Base-by-base conservation (phyloP, 108 stramenopile species). In the Stephanodiscus minutulus region DNA sequence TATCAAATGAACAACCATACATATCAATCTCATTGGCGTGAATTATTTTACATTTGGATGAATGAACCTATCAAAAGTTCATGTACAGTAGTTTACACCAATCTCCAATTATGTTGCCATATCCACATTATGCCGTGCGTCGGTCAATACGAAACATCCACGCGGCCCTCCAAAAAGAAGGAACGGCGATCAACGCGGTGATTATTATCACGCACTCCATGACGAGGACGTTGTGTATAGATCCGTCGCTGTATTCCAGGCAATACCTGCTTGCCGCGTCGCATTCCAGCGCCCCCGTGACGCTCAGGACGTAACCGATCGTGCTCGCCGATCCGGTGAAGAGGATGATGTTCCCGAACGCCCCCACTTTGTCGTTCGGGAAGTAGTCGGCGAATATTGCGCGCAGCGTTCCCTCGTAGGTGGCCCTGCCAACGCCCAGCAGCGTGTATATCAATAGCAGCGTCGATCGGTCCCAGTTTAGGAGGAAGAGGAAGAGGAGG, bases 311-410 rank as follows among this genome's bases (percentile, higher is more conserved):
- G 70, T 85, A 94, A 9, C 89, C 94, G 28, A 95, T 33, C 1
- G 88, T 80, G 67, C 84, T 83, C 13, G 85, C 79, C n/a, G 87
- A 29, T 12, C 94, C 94, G 68, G 84, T 95, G 66, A 88, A 90
- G 17, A 91, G 69, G 64, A 95, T 90, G 31, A 95, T 90, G 68
- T 91, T 91, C 48, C 84, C 90, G 82, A 91, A 95, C 22, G 90
- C 91, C 5, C 88, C 90, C 52, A 88, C 89, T 56, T 85, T 87
- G 53, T 94, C 89, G 27, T 85, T 60, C 21, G 72, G 62, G 60
- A 95, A 95, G 56, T 68, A 88, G 59, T 92, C 91, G 15, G 90
- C 94, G 81, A 89, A 95, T 25, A 82, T 72, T 10, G 94, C 91
- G 50, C 86, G 79, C 22, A 91, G 76, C 1, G 94, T 87, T 6